A percentile compares a stretch with the other conserved stretches of the same genome.
Evolutionary conservation across 352 stramenopile species (phyloP).

Genomic region (Globisporangium middletonii): DNA sequence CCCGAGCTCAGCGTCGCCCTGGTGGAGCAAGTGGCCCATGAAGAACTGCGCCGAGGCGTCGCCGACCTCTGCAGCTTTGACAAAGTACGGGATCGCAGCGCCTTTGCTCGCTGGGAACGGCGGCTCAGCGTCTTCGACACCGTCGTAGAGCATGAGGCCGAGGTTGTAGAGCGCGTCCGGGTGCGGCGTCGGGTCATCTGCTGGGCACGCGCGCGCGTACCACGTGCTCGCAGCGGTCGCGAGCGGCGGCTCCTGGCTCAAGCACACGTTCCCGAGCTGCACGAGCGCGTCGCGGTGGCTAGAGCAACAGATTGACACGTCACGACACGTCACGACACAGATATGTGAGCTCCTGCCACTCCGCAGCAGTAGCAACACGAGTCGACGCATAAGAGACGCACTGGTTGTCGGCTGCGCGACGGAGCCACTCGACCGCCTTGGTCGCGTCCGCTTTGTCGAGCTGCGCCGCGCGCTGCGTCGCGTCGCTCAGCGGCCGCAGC

Average conservation of each 20-base stretch:
- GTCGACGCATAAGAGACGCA: slow-evolving; percentile 3
- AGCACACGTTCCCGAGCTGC: slow-evolving; percentile 73
- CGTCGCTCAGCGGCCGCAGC: slow-evolving; percentile 36
- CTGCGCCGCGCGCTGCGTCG: slow-evolving; percentile 16
- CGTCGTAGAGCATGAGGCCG: slow-evolving; percentile 70
- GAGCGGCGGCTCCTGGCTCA: slow-evolving; percentile 74
- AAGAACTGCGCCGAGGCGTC: slow-evolving; percentile 82
- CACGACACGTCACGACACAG: not conserved
- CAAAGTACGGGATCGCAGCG: slow-evolving; percentile 72
- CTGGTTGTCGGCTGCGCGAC: slow-evolving; percentile 64
- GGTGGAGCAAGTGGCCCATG: slow-evolving; percentile 77
- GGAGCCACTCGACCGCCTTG: slow-evolving; percentile 76
- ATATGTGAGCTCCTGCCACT: not conserved
- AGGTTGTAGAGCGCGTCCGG: slow-evolving; percentile 83
- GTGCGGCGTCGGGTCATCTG: slow-evolving; percentile 48
- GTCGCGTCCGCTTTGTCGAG: slow-evolving; percentile 41
- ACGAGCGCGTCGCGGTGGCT: slow-evolving; percentile 74
- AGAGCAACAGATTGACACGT: not conserved
- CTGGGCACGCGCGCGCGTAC: slow-evolving; percentile 56
- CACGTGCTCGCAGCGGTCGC: slow-evolving; percentile 60
- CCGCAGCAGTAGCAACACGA: not conserved
- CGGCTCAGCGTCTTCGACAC: slow-evolving; percentile 63
- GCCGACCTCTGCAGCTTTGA: slow-evolving; percentile 64
- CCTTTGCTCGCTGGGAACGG: slow-evolving; percentile 50
- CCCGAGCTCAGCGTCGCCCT: slow-evolving; percentile 60